These are phyloP conservation scores for Capronia americana DNA, from an alignment of 2,329 filamentous ascomycete species.

Conservation along the genomic window DNA sequence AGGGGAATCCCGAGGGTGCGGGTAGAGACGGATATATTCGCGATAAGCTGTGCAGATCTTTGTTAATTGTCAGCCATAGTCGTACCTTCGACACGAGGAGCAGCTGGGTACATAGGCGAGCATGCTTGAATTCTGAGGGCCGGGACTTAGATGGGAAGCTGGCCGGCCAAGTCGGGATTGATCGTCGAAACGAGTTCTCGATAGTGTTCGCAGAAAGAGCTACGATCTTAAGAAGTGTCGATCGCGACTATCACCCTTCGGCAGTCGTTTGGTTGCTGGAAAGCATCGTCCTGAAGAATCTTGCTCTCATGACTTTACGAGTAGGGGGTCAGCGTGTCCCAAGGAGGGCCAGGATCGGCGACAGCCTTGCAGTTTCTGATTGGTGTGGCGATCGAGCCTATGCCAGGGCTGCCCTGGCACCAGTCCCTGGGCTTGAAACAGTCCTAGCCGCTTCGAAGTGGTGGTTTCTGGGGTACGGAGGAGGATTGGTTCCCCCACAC, in stretches of 20 bases:
- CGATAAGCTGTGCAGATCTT: background rate
- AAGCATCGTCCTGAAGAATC: background rate
- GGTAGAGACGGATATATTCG: constrained; percentile 15
- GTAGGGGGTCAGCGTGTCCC: background rate
- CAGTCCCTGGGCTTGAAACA: background rate
- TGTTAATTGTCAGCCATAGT: background rate
- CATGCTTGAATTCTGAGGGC: background rate
- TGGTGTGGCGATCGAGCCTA: constrained; percentile 7
- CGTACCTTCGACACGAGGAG: background rate
- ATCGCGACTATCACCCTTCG: background rate
- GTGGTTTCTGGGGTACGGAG: constrained; percentile 1
- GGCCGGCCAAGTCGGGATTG: background rate
- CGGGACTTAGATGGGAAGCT: background rate
- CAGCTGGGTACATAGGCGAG: background rate
- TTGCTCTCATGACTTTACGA: background rate
- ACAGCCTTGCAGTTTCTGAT: constrained; percentile 16
- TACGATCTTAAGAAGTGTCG: background rate
- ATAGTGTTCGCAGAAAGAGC: background rate
- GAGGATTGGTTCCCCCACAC: constrained; percentile 13
- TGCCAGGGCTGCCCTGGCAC: background rate
- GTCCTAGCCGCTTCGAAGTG: background rate
- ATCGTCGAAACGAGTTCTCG: background rate
- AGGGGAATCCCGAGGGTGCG: constrained; percentile 1
- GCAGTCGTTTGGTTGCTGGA: background rate
- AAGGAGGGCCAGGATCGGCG: constrained; percentile 4